phyloP scores from a whole-genome alignment of 768 basidiomycete genomes.

The Termitomyces sp. region DNA sequence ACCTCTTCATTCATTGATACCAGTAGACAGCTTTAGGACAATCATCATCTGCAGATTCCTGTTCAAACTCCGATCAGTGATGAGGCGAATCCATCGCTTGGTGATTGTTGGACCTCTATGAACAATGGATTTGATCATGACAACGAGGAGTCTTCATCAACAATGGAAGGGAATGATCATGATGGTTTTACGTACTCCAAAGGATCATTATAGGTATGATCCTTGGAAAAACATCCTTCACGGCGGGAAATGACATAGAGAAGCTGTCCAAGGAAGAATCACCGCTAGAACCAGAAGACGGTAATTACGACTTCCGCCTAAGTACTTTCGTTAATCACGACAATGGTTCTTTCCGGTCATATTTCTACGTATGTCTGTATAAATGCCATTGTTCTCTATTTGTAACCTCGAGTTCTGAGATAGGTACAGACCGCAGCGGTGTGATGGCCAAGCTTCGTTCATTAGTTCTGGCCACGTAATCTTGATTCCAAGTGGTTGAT shows the following conservation, averaged over 20 bases:
- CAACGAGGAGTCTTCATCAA: slow-evolving; percentile 1
- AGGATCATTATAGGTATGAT: slow-evolving; percentile 19
- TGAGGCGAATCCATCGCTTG: slow-evolving; percentile 8
- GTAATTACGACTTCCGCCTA: background rate
- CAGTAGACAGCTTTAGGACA: slow-evolving; percentile 22
- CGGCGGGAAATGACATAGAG: background rate
- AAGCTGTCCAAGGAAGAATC: background rate
- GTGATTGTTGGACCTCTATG: slow-evolving; percentile 20
- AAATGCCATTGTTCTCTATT: no score
- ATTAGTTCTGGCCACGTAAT: background rate
- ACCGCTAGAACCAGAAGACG: background rate
- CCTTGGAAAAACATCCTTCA: background rate
- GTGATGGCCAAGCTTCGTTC: background rate
- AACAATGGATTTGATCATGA: slow-evolving; percentile 12
- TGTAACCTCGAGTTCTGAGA: no score
- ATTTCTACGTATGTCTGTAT: background rate
- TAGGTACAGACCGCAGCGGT: background rate
- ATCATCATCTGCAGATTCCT: slow-evolving; percentile 30
- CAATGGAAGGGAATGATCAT: slow-evolving; percentile 8
- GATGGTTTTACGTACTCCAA: slow-evolving; percentile 15
- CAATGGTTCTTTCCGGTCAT: background rate
- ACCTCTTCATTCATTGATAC: background rate
- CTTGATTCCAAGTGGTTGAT: background rate
- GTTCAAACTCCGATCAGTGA: slow-evolving; percentile 19
- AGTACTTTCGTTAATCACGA: background rate